Conservation (phyloP, 106 monocot species). For the Allium cepa region DNA sequence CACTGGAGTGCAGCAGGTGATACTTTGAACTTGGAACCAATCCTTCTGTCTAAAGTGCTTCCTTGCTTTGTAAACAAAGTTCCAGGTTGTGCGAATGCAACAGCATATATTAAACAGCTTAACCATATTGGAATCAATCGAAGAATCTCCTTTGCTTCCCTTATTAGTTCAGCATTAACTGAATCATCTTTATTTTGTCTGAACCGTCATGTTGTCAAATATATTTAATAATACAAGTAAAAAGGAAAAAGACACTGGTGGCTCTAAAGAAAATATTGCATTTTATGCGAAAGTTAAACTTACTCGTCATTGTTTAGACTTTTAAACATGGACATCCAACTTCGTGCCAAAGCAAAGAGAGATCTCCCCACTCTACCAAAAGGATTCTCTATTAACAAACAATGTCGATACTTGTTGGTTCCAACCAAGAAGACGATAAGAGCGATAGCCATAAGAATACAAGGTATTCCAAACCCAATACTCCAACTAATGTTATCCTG, state of each 20-base stretch:
- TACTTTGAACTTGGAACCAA: slow-evolving; percentile 19
- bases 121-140: slow-evolving; percentile 39
- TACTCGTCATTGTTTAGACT: too few species aligned
- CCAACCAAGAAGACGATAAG: too few species aligned
- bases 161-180: not conserved
- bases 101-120: slow-evolving; percentile 30
- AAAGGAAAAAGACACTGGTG: not conserved
- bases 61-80: slow-evolving; percentile 56
- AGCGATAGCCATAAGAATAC: slow-evolving; percentile 19
- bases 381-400: too few species aligned
- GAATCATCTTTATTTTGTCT: slow-evolving; percentile 1
- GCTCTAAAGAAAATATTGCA: not conserved
- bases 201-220: not conserved
- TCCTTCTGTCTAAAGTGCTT: slow-evolving; percentile 37
- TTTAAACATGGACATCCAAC: too few species aligned
- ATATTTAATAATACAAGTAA: not conserved
- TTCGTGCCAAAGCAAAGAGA: too few species aligned
- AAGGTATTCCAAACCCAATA: slow-evolving; percentile 29
- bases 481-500: too few species aligned
- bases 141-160: slow-evolving; percentile 19
- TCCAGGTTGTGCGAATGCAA: slow-evolving; percentile 38
- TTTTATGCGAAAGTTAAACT: too few species aligned
- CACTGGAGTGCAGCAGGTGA: slow-evolving; percentile 48
- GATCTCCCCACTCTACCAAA: too few species aligned
- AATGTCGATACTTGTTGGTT: too few species aligned